Evolutionary conservation across 768 basidiomycete genomes (phyloP).

Genomic region (Mycena galopus): DNA sequence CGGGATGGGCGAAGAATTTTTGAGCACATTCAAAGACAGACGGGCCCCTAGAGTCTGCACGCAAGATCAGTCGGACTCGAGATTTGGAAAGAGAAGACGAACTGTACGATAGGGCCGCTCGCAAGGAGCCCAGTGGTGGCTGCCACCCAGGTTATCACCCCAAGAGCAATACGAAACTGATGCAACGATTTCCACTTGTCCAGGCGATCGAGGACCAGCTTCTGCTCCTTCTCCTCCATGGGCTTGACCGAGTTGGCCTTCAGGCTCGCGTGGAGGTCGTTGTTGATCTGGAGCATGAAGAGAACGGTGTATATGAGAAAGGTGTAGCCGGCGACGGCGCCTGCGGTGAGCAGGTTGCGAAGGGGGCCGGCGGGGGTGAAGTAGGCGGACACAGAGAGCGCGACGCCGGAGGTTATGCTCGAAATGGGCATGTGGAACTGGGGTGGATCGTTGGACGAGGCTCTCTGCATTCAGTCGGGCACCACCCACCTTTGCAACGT

Average conservation of each 20-base stretch:
- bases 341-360: not conserved
- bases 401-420: not conserved
- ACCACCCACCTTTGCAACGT: not conserved
- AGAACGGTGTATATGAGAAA: not conserved
- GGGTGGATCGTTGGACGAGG: not conserved
- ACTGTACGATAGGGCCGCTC: slow-evolving; percentile 7
- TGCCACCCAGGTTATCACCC: not conserved
- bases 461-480: too few species aligned
- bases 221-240: slow-evolving; percentile 1
- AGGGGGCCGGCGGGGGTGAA: not conserved
- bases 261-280: not conserved
- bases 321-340: not conserved
- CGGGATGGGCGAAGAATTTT: too few species aligned
- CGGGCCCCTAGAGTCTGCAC: not conserved
- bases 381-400: not conserved
- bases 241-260: not conserved
- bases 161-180: not conserved
- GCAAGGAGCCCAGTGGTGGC: slow-evolving; percentile 8
- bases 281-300: not conserved
- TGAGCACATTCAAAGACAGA: too few species aligned
- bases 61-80: not conserved
- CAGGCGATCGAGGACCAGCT: not conserved
- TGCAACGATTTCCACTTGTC: slow-evolving; percentile 19
- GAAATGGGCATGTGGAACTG: slow-evolving; percentile 5
- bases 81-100: not conserved